Conservation (phyloP, 352 stramenopile species). For the Globisporangium alternatum region DNA sequence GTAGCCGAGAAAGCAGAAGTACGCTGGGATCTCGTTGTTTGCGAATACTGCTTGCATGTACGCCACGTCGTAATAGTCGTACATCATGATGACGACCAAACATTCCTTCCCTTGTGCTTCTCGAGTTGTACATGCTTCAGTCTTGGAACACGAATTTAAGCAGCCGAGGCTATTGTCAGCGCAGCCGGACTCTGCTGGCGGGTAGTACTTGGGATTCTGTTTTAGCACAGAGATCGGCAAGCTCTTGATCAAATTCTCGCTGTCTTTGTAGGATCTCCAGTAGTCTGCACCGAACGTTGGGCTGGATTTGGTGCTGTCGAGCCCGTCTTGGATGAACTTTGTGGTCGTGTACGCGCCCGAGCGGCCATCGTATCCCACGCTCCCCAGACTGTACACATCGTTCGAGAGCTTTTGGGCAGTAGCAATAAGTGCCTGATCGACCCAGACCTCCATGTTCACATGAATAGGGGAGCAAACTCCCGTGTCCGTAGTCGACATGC, state of each 20-base stretch:
- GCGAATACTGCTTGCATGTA: constrained; percentile 38
- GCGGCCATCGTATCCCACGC: constrained; percentile 37
- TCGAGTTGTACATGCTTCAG: constrained; percentile 31
- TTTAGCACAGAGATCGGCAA: constrained; percentile 25
- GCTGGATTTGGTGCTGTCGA: constrained; percentile 12
- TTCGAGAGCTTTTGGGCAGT: constrained; percentile 18
- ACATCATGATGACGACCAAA: constrained; percentile 43
- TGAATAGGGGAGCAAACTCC: constrained; percentile 31
- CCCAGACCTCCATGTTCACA: constrained; percentile 24
- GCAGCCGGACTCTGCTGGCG: constrained; percentile 22
- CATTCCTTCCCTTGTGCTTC: constrained; percentile 31
- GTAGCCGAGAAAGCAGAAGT: constrained; percentile 42
- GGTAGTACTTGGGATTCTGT: constrained; percentile 24
- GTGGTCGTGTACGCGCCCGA: constrained; percentile 40
- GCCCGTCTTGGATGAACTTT: constrained; percentile 30
- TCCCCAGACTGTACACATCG: constrained; percentile 32
- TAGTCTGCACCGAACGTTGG: constrained; percentile 41
- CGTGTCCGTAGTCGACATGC: constrained; percentile 27
- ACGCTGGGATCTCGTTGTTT: constrained; percentile 40
- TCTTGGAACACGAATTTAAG: constrained; percentile 40
- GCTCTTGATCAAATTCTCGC: constrained; percentile 7
- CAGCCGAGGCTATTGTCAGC: constrained; percentile 34
- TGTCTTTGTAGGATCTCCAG: constrained; percentile 39
- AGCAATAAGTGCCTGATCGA: constrained; percentile 8
- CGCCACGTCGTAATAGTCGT: constrained; percentile 28